Evolutionary conservation across 352 stramenopile species (phyloP).

Genomic region (Thalassiosira delicatula): DNA sequence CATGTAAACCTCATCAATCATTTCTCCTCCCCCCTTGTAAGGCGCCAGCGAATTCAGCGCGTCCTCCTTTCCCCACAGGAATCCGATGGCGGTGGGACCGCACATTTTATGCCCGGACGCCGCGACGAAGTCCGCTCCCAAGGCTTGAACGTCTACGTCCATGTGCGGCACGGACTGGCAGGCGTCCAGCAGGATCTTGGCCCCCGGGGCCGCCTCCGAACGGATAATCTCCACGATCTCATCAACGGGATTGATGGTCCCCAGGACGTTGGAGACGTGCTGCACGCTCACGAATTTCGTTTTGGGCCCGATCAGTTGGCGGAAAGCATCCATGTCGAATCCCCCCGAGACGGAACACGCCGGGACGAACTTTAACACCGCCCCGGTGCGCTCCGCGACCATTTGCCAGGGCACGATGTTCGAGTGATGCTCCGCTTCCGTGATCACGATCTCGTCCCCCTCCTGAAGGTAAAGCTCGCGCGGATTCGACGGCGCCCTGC

Average conservation of each 20-base stretch:
- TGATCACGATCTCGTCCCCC: constrained; percentile 88
- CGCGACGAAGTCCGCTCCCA: constrained; percentile 87
- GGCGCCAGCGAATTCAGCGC: constrained; percentile 85
- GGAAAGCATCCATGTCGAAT: constrained; percentile 74
- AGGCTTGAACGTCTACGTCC: constrained; percentile 84
- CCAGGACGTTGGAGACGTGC: constrained; percentile 87
- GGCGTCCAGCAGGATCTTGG: constrained; percentile 85
- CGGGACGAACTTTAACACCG: constrained; percentile 81
- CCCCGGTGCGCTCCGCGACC: constrained; percentile 75
- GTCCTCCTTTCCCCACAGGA: constrained; percentile 84
- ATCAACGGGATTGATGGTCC: constrained; percentile 83
- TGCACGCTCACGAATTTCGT: constrained; percentile 87
- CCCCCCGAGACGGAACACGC: constrained; percentile 57
- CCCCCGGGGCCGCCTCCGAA: constrained; percentile 61
- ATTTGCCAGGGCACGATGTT: constrained; percentile 90
- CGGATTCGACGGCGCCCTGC: constrained; percentile 42
- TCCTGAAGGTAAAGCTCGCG: constrained; percentile 58
- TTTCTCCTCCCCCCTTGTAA: constrained; percentile 86
- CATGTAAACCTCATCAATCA: constrained; percentile 87
- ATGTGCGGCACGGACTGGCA: constrained; percentile 88
- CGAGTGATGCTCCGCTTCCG: constrained; percentile 87
- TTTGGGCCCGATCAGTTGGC: constrained; percentile 64
- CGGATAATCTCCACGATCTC: constrained; percentile 81
- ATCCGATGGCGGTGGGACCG: constrained; percentile 88
- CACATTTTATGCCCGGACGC: constrained; percentile 89